Evolutionary conservation across 768 basidiomycete species (phyloP).

Genomic region (Russula lepida): DNA sequence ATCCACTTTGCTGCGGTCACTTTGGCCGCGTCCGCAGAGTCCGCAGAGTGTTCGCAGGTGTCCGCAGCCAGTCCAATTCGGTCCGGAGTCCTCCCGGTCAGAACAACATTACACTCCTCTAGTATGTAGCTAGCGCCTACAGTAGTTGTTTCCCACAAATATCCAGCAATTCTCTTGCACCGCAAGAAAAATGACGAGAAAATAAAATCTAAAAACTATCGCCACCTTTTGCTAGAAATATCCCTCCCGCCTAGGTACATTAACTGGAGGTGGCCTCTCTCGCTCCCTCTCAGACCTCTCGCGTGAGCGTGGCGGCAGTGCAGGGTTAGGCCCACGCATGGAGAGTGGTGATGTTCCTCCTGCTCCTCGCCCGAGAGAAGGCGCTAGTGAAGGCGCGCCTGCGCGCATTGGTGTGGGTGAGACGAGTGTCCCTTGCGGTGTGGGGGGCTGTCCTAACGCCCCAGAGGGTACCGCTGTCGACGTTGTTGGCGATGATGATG

Average conservation of each 20-base stretch:
- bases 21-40: no score
- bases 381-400: neutral
- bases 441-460: neutral
- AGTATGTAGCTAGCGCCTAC: no score
- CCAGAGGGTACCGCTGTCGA: neutral
- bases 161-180: neutral
- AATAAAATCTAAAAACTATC: neutral
- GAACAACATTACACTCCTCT: no score
- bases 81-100: no score
- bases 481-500: neutral
- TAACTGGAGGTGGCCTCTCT: slow-evolving; percentile 41
- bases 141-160: no score
- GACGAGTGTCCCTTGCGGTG: neutral
- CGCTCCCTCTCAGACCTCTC: slow-evolving; percentile 41
- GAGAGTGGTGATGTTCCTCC: neutral
- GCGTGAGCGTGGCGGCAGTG: slow-evolving; percentile 55
- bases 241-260: slow-evolving; percentile 51
- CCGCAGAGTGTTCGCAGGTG: no score
- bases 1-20: no score
- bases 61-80: no score
- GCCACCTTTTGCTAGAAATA: slow-evolving; percentile 40
- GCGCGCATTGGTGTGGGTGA: slow-evolving; percentile 7
- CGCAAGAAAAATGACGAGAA: neutral
- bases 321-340: slow-evolving; percentile 31
- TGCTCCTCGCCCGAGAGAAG: neutral